phyloP scores from a whole-genome alignment of 2,329 filamentous ascomycete genomes.

The Ilyonectria mors-panacis region DNA sequence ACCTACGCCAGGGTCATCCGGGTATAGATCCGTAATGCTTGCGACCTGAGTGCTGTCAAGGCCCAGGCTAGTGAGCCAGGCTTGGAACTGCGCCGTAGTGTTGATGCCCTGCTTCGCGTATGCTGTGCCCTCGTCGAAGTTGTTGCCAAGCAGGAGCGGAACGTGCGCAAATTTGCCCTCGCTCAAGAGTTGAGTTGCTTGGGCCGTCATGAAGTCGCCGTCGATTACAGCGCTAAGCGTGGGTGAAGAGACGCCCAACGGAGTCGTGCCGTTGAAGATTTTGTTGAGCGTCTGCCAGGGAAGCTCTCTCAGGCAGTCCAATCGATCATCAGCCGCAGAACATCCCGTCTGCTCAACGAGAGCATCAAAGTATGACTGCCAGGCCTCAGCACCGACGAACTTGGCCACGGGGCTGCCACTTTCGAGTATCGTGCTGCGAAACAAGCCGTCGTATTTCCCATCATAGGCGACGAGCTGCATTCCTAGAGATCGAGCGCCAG shows the following conservation, averaged over 20 bases:
- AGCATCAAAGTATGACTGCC: conserved; percentile 51
- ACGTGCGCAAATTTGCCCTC: conserved; percentile 74
- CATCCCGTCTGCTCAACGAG: conserved; percentile 47
- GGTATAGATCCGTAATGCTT: conserved; percentile 62
- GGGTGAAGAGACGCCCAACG: conserved; percentile 35
- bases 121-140: conserved; percentile 74
- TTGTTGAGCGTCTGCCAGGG: conserved; percentile 50
- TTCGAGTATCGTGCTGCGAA: conserved; percentile 66
- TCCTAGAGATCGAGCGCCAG: conserved; percentile 65
- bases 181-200: conserved; percentile 66
- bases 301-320: conserved; percentile 52
- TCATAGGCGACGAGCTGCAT: conserved; percentile 67
- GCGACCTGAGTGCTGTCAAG: conserved; percentile 49
- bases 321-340: conserved; percentile 36
- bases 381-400: conserved; percentile 38
- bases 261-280: conserved; percentile 47
- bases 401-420: conserved; percentile 58
- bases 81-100: conserved; percentile 65
- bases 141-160: conserved; percentile 73
- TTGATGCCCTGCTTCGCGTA: conserved; percentile 70
- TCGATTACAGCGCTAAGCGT: conserved; percentile 50
- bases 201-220: conserved; percentile 57
- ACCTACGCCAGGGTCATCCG: conserved; percentile 62
- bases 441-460: conserved; percentile 67
- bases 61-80: conserved; percentile 38